Conservation (phyloP, 1,139 yeast species). For the Hemisphaericaspora lyxosophila region DNA sequence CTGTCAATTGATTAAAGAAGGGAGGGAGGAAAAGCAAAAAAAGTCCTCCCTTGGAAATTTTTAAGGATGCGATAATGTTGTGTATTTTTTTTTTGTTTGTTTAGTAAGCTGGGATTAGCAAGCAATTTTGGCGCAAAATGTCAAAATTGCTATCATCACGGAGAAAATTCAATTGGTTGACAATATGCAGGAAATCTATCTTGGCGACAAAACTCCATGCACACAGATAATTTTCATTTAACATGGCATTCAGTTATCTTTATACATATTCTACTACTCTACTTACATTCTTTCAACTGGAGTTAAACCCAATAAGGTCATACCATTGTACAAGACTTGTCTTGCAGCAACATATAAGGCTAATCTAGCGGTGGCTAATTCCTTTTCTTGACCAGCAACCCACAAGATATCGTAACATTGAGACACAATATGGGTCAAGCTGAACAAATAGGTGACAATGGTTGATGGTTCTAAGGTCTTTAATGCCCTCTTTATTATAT, state of each 20-base stretch:
- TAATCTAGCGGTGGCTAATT: constrained; percentile 86
- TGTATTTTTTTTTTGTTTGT: constrained; percentile 1
- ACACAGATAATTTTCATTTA: too few relatives aligned
- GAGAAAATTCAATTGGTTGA: constrained; percentile 4
- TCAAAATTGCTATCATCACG: neutral
- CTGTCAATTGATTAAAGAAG: neutral
- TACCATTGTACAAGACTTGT: constrained; percentile 88
- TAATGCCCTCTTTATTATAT: constrained; percentile 77
- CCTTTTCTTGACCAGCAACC: constrained; percentile 95
- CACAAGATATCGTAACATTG: constrained; percentile 93
- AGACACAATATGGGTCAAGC: constrained; percentile 88
- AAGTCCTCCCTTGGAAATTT: too few relatives aligned
- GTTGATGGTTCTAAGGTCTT: constrained; percentile 93
- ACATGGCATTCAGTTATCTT: too few relatives aligned
- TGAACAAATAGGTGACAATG: constrained; percentile 89
- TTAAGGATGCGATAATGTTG: neutral
- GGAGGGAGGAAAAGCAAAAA: neutral
- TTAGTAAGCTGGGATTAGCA: too few relatives aligned
- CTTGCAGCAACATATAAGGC: constrained; percentile 91
- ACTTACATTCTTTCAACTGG: constrained; percentile 96
- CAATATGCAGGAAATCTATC: constrained; percentile 3
- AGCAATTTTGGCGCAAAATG: too few relatives aligned
- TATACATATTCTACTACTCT: neutral
- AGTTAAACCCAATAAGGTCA: constrained; percentile 86
- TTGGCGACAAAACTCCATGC: too few relatives aligned